These are phyloP conservation scores for Calonectria ilicicola DNA, from an alignment of 2,329 filamentous ascomycete species.

Conservation along the genomic window DNA sequence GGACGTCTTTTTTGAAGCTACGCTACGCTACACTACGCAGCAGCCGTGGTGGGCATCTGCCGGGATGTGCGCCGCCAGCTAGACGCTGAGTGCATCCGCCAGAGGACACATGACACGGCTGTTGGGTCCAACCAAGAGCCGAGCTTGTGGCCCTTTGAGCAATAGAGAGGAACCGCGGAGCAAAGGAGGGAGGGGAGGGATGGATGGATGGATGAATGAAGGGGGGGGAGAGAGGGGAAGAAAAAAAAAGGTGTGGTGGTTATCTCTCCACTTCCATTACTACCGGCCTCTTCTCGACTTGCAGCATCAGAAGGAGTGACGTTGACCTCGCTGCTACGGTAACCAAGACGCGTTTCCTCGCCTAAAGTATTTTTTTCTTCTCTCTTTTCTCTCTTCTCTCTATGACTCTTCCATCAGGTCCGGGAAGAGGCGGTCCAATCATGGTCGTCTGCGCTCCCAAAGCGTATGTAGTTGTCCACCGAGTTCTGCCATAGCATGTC, in stretches of 20 bases:
- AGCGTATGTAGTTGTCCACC: slow-evolving; percentile 44
- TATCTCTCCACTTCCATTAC: background rate
- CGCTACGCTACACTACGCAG: too few species aligned
- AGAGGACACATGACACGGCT: background rate
- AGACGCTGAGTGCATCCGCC: background rate
- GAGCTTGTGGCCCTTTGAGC: background rate
- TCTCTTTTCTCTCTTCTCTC: background rate
- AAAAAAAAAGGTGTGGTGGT: background rate
- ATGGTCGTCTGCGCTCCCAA: slow-evolving; percentile 7
- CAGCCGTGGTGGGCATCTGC: background rate
- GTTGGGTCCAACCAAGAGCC: background rate
- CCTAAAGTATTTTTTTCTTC: too few species aligned
- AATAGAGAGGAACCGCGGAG: too few species aligned
- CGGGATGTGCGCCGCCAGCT: background rate
- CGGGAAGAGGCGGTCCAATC: background rate
- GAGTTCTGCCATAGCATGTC: slow-evolving; percentile 33
- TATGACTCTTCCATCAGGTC: background rate
- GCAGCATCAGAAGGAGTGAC: background rate
- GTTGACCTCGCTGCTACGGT: background rate
- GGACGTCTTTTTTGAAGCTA: background rate
- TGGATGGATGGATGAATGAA: too few species aligned
- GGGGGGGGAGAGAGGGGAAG: background rate
- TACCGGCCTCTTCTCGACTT: background rate
- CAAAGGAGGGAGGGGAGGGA: background rate
- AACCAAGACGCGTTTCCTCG: too few species aligned